Evolutionary conservation across 176 grass and related monocot genomes (phyloP).

Genomic region (Ensete glaucum): DNA sequence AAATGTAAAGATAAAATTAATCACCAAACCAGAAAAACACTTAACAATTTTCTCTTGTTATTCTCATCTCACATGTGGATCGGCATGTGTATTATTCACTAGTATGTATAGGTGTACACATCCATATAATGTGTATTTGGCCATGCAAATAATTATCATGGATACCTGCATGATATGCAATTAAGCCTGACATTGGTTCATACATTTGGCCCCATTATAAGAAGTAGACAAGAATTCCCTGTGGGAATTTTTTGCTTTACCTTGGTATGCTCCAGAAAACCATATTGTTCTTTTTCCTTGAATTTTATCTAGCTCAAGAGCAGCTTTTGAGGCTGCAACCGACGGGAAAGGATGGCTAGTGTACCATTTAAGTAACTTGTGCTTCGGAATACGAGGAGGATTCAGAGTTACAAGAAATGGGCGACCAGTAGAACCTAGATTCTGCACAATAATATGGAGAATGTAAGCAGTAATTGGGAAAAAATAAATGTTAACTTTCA

Average conservation of each 20-base stretch:
- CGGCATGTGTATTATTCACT: no score
- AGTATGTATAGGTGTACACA: background rate
- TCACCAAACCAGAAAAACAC: no score
- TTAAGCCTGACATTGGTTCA: background rate
- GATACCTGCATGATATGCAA: background rate
- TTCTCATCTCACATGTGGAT: no score
- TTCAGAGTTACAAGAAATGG: slow-evolving; percentile 80
- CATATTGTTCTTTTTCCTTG: slow-evolving; percentile 73
- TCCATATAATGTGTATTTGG: background rate
- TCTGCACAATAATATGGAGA: slow-evolving; percentile 31
- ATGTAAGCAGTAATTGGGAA: slow-evolving; percentile 3
- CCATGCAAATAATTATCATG: background rate
- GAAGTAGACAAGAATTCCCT: background rate
- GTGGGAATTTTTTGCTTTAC: slow-evolving; percentile 9
- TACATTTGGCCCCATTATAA: background rate
- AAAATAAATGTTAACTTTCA: background rate
- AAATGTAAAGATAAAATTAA: no score
- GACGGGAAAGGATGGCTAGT: slow-evolving; percentile 82
- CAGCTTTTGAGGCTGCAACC: slow-evolving; percentile 64
- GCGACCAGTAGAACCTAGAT: slow-evolving; percentile 39
- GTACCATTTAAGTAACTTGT: slow-evolving; percentile 62
- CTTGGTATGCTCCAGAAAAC: slow-evolving; percentile 91
- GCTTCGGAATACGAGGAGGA: slow-evolving; percentile 46
- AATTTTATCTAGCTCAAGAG: slow-evolving; percentile 49
- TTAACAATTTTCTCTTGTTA: no score